phyloP scores from a whole-genome alignment of 2,329 filamentous ascomycete genomes.

The Pyrenophora teres region DNA sequence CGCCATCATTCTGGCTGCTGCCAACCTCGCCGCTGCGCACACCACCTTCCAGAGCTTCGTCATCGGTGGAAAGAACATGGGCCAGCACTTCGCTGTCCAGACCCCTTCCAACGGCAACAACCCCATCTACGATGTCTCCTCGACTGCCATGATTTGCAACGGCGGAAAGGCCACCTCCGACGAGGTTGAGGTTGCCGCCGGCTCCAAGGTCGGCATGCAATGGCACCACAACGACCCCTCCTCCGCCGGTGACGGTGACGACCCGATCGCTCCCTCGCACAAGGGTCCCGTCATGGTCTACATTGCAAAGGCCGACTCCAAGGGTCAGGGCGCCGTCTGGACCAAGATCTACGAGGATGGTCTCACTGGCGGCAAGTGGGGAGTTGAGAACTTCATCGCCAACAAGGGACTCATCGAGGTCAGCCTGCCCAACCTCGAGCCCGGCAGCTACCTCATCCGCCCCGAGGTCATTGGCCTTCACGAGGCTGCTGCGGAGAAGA shows the following conservation, averaged over 20 bases:
- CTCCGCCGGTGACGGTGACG: conserved; percentile 46
- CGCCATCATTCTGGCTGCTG: conserved; percentile 40
- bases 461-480: conserved; percentile 53
- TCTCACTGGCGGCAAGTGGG: conserved; percentile 43
- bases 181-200: conserved; percentile 54
- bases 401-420: conserved; percentile 48
- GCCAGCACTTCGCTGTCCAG: conserved; percentile 50
- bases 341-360: conserved; percentile 52
- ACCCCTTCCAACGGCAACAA: conserved; percentile 49
- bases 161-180: conserved; percentile 40
- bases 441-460: conserved; percentile 50
- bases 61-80: conserved; percentile 47
- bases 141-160: conserved; percentile 45
- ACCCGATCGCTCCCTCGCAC: conserved; percentile 60
- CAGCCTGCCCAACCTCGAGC: conserved; percentile 45
- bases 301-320: conserved; percentile 50
- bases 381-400: conserved; percentile 46
- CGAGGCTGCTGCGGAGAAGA: conserved; percentile 39
- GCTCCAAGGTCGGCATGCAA: conserved; percentile 53
- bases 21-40: conserved; percentile 42
- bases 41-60: conserved; percentile 49
- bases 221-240: conserved; percentile 55
- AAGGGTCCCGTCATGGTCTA: conserved; percentile 59
- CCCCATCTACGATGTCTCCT: conserved; percentile 46
- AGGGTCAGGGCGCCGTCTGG: conserved; percentile 58